Evolutionary conservation across 768 basidiomycete species (phyloP).

Genomic region (Rhodosporidiobolus sp.): DNA sequence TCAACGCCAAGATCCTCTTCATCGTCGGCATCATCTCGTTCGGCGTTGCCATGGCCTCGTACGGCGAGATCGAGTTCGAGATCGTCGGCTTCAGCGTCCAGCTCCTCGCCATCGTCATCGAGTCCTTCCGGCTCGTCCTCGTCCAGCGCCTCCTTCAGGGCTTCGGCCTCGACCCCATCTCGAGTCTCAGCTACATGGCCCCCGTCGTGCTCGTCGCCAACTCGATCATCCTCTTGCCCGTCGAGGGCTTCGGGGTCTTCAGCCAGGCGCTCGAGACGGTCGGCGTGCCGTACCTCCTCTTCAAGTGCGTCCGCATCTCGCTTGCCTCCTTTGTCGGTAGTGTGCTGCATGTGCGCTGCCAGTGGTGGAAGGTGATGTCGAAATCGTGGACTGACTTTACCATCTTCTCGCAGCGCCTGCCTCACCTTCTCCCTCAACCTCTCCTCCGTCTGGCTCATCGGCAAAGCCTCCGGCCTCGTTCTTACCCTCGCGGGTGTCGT

Average conservation of each 20-base stretch:
- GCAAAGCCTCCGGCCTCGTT: conserved; percentile 80
- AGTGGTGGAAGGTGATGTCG: too few relatives aligned
- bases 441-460: conserved; percentile 91
- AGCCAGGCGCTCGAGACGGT: conserved; percentile 62
- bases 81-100: conserved; percentile 83
- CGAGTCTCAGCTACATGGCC: conserved; percentile 28
- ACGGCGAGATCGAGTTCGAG: conserved; percentile 82
- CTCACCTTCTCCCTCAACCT: conserved; percentile 89
- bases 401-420: conserved; percentile 67
- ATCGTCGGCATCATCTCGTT: conserved; percentile 86
- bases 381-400: not conserved
- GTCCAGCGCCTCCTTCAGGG: conserved; percentile 92
- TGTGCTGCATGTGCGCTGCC: too few relatives aligned
- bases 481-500: conserved; percentile 91
- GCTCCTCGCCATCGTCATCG: conserved; percentile 60
- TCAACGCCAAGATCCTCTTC: conserved; percentile 45
- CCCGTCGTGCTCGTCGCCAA: conserved; percentile 81
- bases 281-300: conserved; percentile 48
- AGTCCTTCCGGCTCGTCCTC: conserved; percentile 89
- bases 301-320: conserved; percentile 22
- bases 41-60: conserved; percentile 82
- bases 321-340: not conserved
- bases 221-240: conserved; percentile 76
- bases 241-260: conserved; percentile 84
- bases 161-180: conserved; percentile 63